A percentile compares a stretch with the other conserved stretches of the same genome.
Evolutionary conservation across 2,329 filamentous ascomycete genomes (phyloP).

Genomic region (Apiospora hydei): DNA sequence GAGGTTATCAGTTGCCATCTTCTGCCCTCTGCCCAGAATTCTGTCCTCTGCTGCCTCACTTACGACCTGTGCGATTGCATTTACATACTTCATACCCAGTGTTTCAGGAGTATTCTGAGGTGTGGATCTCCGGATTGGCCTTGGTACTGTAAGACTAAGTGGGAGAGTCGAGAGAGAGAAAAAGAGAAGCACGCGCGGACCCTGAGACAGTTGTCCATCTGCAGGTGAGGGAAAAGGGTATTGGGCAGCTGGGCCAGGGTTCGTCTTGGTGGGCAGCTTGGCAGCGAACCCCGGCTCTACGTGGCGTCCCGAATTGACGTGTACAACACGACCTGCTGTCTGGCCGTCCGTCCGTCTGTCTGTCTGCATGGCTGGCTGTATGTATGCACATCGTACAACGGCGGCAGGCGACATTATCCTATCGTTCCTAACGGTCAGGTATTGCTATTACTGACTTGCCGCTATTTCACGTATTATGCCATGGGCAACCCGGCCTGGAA

Average conservation of each 20-base stretch:
- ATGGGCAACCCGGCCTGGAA: neutral
- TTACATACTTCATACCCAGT: neutral
- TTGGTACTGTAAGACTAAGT: neutral
- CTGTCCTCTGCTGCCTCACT: neutral
- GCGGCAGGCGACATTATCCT: neutral
- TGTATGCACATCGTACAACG: neutral
- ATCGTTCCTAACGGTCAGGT: neutral
- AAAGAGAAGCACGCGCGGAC: conserved; percentile 4
- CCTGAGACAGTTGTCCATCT: conserved; percentile 16
- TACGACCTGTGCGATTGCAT: neutral
- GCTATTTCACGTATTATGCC: neutral
- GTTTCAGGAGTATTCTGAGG: conserved; percentile 4
- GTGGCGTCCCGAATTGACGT: conserved; percentile 1
- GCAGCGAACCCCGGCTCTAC: neutral
- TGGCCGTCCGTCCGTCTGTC: neutral
- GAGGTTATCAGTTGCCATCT: neutral
- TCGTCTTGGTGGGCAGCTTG: neutral
- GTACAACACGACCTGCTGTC: neutral
- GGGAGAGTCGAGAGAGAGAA: neutral
- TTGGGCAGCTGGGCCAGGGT: neutral
- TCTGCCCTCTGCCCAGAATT: neutral
- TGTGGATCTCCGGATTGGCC: neutral
- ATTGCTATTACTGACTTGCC: neutral
- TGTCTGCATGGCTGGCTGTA: neutral
- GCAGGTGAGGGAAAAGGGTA: neutral